These are phyloP conservation scores for Periconia sp. DNA, from an alignment of 2,329 filamentous ascomycete genomes.

Conservation along the genomic window DNA sequence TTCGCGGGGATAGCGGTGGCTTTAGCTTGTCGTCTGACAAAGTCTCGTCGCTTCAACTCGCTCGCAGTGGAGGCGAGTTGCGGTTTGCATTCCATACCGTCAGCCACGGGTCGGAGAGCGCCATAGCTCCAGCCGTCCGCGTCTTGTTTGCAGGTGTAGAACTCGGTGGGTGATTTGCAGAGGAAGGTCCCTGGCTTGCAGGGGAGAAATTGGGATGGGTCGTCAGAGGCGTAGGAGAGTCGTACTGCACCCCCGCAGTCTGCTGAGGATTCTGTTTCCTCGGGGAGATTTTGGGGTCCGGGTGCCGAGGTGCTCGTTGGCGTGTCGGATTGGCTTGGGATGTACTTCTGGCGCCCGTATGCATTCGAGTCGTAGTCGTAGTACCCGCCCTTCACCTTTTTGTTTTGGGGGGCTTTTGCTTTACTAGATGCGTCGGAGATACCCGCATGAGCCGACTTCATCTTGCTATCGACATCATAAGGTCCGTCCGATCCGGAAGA, in stretches of 20 bases:
- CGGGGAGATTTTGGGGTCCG: too few species aligned
- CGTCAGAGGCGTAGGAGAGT: constrained; percentile 21
- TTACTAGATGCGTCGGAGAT: not conserved
- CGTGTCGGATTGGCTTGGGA: not conserved
- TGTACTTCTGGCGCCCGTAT: not conserved
- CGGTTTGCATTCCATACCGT: constrained; percentile 42
- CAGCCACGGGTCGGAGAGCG: constrained; percentile 30
- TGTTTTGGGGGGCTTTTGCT: not conserved
- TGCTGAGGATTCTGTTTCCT: not conserved
- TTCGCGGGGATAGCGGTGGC: not conserved
- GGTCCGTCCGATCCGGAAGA: not conserved
- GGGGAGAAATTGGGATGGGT: constrained; percentile 33
- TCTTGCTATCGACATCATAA: not conserved
- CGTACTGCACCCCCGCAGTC: not conserved
- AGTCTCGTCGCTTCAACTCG: not conserved
- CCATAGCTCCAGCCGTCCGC: constrained; percentile 32
- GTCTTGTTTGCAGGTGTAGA: constrained; percentile 39
- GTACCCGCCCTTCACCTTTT: not conserved
- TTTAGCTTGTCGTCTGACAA: not conserved
- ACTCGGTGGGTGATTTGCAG: constrained; percentile 38
- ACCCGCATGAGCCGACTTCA: not conserved
- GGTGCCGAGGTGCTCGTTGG: not conserved
- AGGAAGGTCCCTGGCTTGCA: constrained; percentile 45
- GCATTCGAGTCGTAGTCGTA: not conserved
- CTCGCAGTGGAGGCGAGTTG: constrained; percentile 13